Evolutionary conservation across 495 filamentous ascomycete species (phyloP), one percentile per base, ranked within the genome.

Genomic region (Penicillium atrosanguineum): DNA sequence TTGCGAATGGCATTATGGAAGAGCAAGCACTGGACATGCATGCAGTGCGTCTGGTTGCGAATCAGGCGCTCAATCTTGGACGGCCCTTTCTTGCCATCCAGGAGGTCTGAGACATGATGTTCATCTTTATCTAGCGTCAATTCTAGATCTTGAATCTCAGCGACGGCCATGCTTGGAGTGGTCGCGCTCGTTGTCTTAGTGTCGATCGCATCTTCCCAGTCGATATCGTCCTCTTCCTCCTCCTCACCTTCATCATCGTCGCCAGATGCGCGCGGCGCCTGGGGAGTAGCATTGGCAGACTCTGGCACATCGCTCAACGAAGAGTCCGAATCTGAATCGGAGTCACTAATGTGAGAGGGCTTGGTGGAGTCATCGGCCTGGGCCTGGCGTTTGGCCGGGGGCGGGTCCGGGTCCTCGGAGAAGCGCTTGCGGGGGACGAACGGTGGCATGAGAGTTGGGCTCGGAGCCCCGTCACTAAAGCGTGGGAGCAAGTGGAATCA

Each of bases 1-100:
- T 97, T 98, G 21, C 94, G 85, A 18, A 95, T 63, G 0, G 87
- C 79, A 67, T 97, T 97, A 61, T 97, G 92, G 70, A 85, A 94
- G 41, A 98, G 80, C 42, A 98, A 70, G 52, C 86, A 82, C 63
- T 93, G 88, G 4, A 98, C 93, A 70, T 98, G 94, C 62, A 94
- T 79, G 58, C 88, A 87, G 65, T 98, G 94, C 7, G 89, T 90
- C 36, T 83, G 71, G 7, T 85, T 76, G 31, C 94, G 79, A 38
- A 93, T 89, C 53, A 81, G 79, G 53, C 90, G 82, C 62, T 97
- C 87, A 8, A 87, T 83, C 69, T 94, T 95, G 18, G 85, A 88
- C 0, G 90, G 88, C 0, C 90, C 93, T 67, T 91, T 93, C 71
- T 92, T 96, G 52, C 81, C 82, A 28, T 87, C 83, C 16, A 84